Conservation (phyloP, 768 basidiomycete genomes). For the Leucogyrophana mollusca region DNA sequence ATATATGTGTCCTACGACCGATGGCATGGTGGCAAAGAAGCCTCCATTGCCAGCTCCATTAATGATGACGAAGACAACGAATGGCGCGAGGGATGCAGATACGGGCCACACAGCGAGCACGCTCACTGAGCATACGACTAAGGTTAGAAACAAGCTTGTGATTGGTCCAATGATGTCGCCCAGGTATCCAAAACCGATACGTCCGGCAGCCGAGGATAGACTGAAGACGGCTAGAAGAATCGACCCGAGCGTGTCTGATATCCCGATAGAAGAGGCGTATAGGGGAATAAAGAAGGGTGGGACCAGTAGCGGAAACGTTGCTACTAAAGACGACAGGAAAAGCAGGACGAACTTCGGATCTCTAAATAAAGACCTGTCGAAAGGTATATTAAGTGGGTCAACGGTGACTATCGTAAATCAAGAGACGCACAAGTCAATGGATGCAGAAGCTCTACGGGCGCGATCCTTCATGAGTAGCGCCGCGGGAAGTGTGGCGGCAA, state of each 20-base stretch:
- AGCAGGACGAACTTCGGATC: conserved; percentile 26
- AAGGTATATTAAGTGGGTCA: not conserved
- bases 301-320: conserved; percentile 35
- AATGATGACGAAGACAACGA: conserved; percentile 23
- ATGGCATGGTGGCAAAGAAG: conserved; percentile 34
- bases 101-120: conserved; percentile 29
- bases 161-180: conserved; percentile 29
- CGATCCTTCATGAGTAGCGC: conserved; percentile 27
- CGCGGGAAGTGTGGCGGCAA: conserved; percentile 23
- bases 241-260: conserved; percentile 21
- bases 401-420: not conserved
- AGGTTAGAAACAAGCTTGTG: conserved; percentile 22
- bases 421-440: conserved; percentile 19
- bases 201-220: conserved; percentile 32
- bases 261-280: conserved; percentile 28
- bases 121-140: conserved; percentile 28
- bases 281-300: conserved; percentile 36
- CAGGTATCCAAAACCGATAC: conserved; percentile 26
- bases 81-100: conserved; percentile 21
- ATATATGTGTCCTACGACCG: conserved; percentile 28
- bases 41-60: conserved; percentile 30
- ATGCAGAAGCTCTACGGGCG: conserved; percentile 11
- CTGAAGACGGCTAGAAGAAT: conserved; percentile 34
- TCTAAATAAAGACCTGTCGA: conserved; percentile 25
- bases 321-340: conserved; percentile 31